These are phyloP conservation scores for Aspergillus arachidicola DNA, from an alignment of 2,329 filamentous ascomycete genomes.

Conservation along the genomic window DNA sequence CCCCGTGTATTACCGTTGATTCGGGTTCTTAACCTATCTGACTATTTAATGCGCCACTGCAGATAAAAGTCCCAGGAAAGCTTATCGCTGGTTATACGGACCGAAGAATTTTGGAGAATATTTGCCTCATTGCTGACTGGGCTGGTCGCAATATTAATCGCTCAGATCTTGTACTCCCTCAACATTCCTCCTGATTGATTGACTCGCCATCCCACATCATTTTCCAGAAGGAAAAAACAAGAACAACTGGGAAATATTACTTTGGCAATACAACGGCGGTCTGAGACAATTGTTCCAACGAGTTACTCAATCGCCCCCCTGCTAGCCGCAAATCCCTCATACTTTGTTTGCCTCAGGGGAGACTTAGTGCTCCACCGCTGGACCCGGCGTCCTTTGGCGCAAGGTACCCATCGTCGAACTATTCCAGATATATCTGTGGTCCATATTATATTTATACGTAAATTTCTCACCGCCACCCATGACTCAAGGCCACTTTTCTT, in stretches of 20 bases:
- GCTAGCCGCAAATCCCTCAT: constrained; percentile 32
- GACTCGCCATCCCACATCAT: constrained; percentile 11
- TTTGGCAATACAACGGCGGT: constrained; percentile 16
- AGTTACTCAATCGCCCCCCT: constrained; percentile 16
- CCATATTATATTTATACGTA: constrained; percentile 23
- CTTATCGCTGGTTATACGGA: constrained; percentile 23
- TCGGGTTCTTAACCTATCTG: constrained; percentile 24
- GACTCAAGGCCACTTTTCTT: constrained; percentile 33
- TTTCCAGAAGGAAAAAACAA: neutral
- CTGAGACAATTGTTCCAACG: constrained; percentile 23
- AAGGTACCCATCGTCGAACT: constrained; percentile 23
- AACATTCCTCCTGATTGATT: constrained; percentile 16
- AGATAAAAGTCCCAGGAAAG: constrained; percentile 19
- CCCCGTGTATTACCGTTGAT: constrained; percentile 10
- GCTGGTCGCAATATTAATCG: constrained; percentile 11
- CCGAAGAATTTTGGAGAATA: constrained; percentile 18
- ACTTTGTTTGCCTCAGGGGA: constrained; percentile 28
- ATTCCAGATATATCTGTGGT: constrained; percentile 17
- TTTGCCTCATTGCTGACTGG: constrained; percentile 21
- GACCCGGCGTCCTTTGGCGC: constrained; percentile 16
- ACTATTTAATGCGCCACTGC: constrained; percentile 19
- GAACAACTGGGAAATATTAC: neutral
- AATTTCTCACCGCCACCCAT: constrained; percentile 42
- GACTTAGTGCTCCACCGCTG: constrained; percentile 31
- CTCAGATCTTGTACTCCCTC: constrained; percentile 17